Evolutionary conservation across 164 flowering plant genomes (phyloP), one percentile per base, ranked within the genome.

Genomic region (Amborella trichopoda): DNA sequence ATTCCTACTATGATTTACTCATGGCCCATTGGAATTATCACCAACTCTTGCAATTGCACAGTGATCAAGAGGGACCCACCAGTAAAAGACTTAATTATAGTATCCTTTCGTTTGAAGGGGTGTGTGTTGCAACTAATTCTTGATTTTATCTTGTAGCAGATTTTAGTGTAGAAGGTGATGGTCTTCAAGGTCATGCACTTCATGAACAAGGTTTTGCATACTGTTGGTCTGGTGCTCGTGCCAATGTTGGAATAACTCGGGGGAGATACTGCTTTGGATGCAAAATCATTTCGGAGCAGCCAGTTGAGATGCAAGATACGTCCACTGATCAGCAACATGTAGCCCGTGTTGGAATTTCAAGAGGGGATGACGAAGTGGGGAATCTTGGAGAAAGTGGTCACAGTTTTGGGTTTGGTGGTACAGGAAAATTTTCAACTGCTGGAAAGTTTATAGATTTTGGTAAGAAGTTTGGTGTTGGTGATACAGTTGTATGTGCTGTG

Each of bases 171-270:
- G 75, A 72, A 54, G 63, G 49, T 33, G 48, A 65, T 58, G 83
- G 81, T 14, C 65, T 71, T 25, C 56, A 44, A 52, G 83, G 83
- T 36, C 55, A 60, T 30, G 74, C 66, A 18, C 73, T 77, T 43
- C 46, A 66, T 28, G 71, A 75, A 26, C 39, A 66, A 14, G 88
- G 79, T 1, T 77, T 80, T 68, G 76, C 77, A 22, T 77, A 80
- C 59, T 80, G 88, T 52, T 80, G 88, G 81, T 77, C 81, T 39
- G 88, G 88, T 46, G 73, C 77, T 26, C 79, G 77, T 23, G 77
- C 69, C 6, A 69, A 47, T 65, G 46, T 75, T 39, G 88, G 83
- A 23, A 73, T 77, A 17, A 56, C 56, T 23, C 61, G 76, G 42
- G 88, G 88, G 40, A 80, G 69, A 53, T 80, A 71, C 41, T 75